Percentiles rank a stretch among this genome's conserved stretches.
phyloP scores from a whole-genome alignment of 306 rosid genomes.

The Vigna mungo region DNA sequence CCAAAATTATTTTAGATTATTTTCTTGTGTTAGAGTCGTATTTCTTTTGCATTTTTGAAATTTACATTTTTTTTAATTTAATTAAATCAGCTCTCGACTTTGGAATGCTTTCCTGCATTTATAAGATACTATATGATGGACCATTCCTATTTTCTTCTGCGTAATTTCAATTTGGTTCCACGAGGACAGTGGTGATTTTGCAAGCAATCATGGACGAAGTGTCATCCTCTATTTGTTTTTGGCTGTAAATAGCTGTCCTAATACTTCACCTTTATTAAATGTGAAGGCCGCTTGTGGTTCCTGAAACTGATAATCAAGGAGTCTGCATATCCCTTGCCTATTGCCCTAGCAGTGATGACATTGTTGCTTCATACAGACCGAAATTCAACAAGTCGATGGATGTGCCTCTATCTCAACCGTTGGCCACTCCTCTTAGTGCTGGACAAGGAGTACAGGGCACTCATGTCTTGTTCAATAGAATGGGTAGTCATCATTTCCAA shows the following conservation, averaged over 20 bases:
- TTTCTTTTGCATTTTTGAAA: slow-evolving; percentile 40
- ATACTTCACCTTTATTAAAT: slow-evolving; percentile 30
- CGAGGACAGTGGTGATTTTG: slow-evolving; percentile 27
- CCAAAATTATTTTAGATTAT: background rate
- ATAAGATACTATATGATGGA: slow-evolving; percentile 32
- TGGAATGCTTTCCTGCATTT: background rate
- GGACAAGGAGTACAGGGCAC: slow-evolving; percentile 76
- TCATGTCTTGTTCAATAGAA: slow-evolving; percentile 63
- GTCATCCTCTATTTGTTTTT: slow-evolving; percentile 25
- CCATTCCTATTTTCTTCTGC: slow-evolving; percentile 2
- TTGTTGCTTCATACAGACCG: slow-evolving; percentile 88
- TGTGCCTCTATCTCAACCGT: slow-evolving; percentile 54
- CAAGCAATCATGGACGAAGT: slow-evolving; percentile 24
- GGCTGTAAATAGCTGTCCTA: slow-evolving; percentile 36
- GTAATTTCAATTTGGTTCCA: slow-evolving; percentile 27
- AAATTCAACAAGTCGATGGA: slow-evolving; percentile 59
- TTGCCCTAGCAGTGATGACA: slow-evolving; percentile 71
- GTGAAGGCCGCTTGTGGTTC: slow-evolving; percentile 78
- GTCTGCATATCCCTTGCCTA: slow-evolving; percentile 88
- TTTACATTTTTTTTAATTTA: slow-evolving; percentile 3
- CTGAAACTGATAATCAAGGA: slow-evolving; percentile 73
- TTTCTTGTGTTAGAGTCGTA: background rate
- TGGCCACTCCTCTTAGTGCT: slow-evolving; percentile 51
- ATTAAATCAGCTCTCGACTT: background rate
- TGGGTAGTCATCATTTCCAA: slow-evolving; percentile 45